These are phyloP conservation scores for Blastomyces parvus DNA, from an alignment of 2,329 filamentous ascomycete genomes.

Conservation along the genomic window DNA sequence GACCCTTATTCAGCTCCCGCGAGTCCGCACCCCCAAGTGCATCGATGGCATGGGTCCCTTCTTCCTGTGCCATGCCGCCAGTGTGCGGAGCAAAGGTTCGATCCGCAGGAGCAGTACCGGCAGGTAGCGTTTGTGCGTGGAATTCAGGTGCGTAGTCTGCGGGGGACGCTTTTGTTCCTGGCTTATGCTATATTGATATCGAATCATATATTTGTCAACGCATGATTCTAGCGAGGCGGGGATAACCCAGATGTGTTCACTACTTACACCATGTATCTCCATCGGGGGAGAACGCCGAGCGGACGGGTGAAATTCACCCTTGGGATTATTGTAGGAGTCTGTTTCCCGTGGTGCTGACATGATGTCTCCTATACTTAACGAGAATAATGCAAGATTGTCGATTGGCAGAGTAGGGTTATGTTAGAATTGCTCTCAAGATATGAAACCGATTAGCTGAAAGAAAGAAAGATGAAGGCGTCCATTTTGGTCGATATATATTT, in stretches of 20 bases:
- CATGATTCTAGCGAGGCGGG: not conserved
- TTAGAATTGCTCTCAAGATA: not conserved
- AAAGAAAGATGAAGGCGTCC: not conserved
- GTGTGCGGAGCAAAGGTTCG: slow-evolving; percentile 42
- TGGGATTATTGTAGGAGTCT: slow-evolving; percentile 43
- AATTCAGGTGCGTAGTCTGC: slow-evolving; percentile 54
- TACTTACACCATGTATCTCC: slow-evolving; percentile 46
- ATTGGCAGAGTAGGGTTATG: not conserved
- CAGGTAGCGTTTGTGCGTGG: slow-evolving; percentile 49
- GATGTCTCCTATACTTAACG: slow-evolving; percentile 6
- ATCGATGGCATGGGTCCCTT: slow-evolving; percentile 32
- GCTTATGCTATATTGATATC: slow-evolving; percentile 47
- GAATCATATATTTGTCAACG: slow-evolving; percentile 13
- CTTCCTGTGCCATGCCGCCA: slow-evolving; percentile 16
- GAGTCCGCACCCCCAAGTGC: slow-evolving; percentile 46
- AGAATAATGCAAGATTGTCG: too few relatives aligned
- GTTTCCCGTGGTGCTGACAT: slow-evolving; percentile 35
- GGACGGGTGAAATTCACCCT: slow-evolving; percentile 48
- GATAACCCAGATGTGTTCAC: not conserved
- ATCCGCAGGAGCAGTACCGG: slow-evolving; percentile 53
- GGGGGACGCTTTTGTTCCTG: slow-evolving; percentile 50
- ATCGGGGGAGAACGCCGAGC: slow-evolving; percentile 45
- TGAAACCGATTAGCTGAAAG: not conserved
- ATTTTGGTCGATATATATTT: not conserved
- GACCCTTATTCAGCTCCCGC: slow-evolving; percentile 43